A percentile compares a stretch with the other conserved stretches of the same genome.
phyloP scores from a whole-genome alignment of 495 filamentous ascomycete genomes.

The Astrothelium subdiscretum region DNA sequence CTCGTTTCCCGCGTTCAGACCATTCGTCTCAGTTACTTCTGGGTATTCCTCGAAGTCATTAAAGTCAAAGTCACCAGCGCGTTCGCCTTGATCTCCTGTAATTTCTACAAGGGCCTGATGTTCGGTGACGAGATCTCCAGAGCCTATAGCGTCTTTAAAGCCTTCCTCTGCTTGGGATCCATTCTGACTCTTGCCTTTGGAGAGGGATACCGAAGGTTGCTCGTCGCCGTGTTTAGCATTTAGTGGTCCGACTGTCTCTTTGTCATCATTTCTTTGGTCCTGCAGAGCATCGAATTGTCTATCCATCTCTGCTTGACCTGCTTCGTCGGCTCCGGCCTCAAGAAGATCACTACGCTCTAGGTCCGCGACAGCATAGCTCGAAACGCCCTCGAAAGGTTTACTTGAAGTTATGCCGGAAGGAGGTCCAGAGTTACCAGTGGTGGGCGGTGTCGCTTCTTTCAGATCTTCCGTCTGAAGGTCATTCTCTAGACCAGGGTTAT shows the following conservation, averaged over 20 bases:
- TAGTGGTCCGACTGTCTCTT: conserved; percentile 5
- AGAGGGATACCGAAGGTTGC: background rate
- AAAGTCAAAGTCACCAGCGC: background rate
- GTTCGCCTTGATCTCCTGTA: conserved; percentile 2
- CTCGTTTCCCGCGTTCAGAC: conserved; percentile 8
- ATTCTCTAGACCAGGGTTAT: background rate
- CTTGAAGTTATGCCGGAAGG: background rate
- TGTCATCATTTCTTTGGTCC: conserved; percentile 15
- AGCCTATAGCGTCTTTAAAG: background rate
- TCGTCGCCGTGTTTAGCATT: background rate
- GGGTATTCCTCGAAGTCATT: background rate
- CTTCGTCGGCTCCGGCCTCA: background rate
- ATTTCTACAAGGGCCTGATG: background rate
- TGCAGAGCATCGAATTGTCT: conserved; percentile 16
- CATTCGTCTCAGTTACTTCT: background rate
- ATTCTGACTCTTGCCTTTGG: background rate
- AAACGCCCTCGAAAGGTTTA: background rate
- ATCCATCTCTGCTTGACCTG: background rate
- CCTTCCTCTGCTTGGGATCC: background rate
- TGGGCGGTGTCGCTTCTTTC: background rate
- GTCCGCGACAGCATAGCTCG: background rate
- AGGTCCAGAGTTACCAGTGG: background rate
- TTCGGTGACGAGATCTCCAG: background rate
- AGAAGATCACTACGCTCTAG: background rate
- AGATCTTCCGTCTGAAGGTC: background rate